These are phyloP conservation scores for Orbilia quercus DNA, from an alignment of 2,329 filamentous ascomycete genomes.

Conservation along the genomic window DNA sequence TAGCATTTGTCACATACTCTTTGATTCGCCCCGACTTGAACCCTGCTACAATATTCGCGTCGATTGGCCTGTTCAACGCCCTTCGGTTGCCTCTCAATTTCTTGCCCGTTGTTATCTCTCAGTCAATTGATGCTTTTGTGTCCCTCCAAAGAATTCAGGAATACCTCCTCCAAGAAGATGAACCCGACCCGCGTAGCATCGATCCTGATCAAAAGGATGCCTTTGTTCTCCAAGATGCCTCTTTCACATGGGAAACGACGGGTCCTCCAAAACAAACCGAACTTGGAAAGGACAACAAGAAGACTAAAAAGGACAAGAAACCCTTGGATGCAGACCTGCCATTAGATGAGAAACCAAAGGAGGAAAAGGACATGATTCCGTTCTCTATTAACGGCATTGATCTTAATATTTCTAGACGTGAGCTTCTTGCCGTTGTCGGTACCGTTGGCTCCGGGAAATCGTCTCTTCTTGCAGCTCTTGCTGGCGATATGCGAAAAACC, in stretches of 20 bases:
- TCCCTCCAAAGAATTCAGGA: constrained; percentile 87
- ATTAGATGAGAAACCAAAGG: constrained; percentile 60
- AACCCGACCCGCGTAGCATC: constrained; percentile 58
- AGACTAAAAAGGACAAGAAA: constrained; percentile 88
- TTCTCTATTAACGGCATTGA: constrained; percentile 92
- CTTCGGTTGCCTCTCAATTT: constrained; percentile 90
- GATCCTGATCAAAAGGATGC: constrained; percentile 60
- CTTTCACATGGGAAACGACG: constrained; percentile 87
- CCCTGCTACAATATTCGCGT: constrained; percentile 88
- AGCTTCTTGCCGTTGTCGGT: constrained; percentile 91
- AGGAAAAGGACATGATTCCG: constrained; percentile 75
- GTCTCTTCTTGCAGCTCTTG: constrained; percentile 84
- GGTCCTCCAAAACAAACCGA: constrained; percentile 76
- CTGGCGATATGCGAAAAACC: constrained; percentile 91
- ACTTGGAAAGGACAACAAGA: constrained; percentile 86
- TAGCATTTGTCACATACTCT: constrained; percentile 87
- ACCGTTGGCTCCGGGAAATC: constrained; percentile 94
- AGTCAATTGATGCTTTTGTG: constrained; percentile 87
- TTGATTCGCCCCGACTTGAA: constrained; percentile 74
- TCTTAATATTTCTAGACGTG: constrained; percentile 88
- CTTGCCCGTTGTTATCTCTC: constrained; percentile 86
- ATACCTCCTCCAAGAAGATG: constrained; percentile 85
- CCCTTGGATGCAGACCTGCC: constrained; percentile 78
- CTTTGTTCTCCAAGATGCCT: constrained; percentile 66
- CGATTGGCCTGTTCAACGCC: constrained; percentile 90